A percentile compares a stretch with the other conserved stretches of the same genome.
Conservation (phyloP, 306 rosid species). For the Cicer pinnatifidum region DNA sequence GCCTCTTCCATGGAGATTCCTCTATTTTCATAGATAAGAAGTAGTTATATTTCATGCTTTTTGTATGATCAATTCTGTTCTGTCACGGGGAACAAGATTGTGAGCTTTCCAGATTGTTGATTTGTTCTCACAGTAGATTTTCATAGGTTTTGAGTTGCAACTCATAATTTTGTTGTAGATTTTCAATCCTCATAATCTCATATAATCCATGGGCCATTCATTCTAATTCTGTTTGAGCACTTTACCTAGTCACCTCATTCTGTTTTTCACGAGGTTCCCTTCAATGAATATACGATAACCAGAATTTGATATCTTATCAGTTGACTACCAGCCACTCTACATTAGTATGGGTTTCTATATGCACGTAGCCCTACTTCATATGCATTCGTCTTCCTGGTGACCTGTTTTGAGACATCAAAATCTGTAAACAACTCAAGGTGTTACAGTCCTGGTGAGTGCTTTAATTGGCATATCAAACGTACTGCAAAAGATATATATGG, state of each 20-base stretch:
- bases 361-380: not conserved
- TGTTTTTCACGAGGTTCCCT: not conserved
- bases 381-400: not conserved
- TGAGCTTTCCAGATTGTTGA: not conserved
- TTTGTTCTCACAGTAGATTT: not conserved
- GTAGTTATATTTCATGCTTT: not conserved
- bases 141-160: not conserved
- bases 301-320: not conserved
- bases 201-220: not conserved
- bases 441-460: not conserved
- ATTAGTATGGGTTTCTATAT: not conserved
- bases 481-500: slow-evolving; percentile 4
- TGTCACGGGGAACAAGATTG: not conserved
- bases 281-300: not conserved
- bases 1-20: not conserved
- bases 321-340: not conserved
- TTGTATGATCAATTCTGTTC: not conserved
- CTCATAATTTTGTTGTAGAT: not conserved
- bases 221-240: not conserved
- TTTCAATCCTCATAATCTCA: not conserved
- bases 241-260: not conserved
- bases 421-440: not conserved
- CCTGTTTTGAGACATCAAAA: not conserved
- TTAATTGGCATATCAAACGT: not conserved
- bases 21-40: not conserved